phyloP scores from a whole-genome alignment of 768 basidiomycete species.

The Panus rudis region DNA sequence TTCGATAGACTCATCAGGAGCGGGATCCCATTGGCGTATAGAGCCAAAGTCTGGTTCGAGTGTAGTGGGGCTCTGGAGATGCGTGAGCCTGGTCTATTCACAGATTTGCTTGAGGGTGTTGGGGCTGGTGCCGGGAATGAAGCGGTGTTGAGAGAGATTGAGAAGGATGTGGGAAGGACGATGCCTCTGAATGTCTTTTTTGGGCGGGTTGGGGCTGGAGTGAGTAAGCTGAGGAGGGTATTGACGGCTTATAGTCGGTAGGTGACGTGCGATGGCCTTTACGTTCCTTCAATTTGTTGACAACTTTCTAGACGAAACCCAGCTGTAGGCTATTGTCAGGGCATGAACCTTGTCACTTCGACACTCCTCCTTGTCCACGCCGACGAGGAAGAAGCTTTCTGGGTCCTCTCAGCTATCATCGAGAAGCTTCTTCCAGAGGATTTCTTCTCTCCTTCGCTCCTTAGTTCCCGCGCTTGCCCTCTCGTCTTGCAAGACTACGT shows the following conservation, averaged over 20 bases:
- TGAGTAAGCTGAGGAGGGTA: conserved; percentile 84
- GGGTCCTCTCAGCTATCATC: conserved; percentile 85
- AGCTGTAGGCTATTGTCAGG: conserved; percentile 89
- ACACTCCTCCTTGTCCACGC: conserved; percentile 89
- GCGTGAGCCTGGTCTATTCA: conserved; percentile 85
- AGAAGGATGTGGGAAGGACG: conserved; percentile 90
- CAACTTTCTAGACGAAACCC: conserved; percentile 67
- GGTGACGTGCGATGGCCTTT: conserved; percentile 21
- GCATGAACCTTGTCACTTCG: conserved; percentile 94
- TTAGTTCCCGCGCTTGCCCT: conserved; percentile 92
- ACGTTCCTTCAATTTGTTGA: not conserved
- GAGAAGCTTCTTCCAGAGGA: conserved; percentile 85
- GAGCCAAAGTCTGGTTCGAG: conserved; percentile 89
- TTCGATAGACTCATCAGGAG: conserved; percentile 74
- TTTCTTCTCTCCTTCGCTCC: conserved; percentile 88
- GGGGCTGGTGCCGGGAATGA: conserved; percentile 35
- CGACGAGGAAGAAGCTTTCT: conserved; percentile 96
- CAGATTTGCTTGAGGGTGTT: conserved; percentile 56
- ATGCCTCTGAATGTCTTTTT: conserved; percentile 96
- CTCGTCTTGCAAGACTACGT: conserved; percentile 86
- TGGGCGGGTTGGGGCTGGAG: conserved; percentile 92
- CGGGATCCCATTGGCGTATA: conserved; percentile 84
- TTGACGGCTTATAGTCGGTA: conserved; percentile 89
- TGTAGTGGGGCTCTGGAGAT: conserved; percentile 91
- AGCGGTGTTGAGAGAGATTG: conserved; percentile 72